Base-by-base conservation (phyloP, 352 stramenopile genomes). In the Pythium vanterpoolii region DNA sequence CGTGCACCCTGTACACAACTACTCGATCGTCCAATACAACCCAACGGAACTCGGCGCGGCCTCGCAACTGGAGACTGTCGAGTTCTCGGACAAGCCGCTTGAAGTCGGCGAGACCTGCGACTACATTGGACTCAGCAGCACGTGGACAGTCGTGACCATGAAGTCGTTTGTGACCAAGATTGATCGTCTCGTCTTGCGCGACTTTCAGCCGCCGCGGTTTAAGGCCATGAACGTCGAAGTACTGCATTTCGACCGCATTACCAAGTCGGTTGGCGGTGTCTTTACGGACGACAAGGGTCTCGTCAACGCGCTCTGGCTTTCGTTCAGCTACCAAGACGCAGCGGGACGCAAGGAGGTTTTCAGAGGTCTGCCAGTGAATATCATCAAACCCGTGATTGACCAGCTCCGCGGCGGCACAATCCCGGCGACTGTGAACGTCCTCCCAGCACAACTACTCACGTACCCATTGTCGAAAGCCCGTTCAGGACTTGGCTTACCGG, bases 1-100 rank as follows among this genome's bases (percentile, higher is more conserved):
- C 56, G 85, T 96, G 19, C 92, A 98, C 58, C 92, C 92, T n/a
- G 74, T 96, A 13, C 87, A 97, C 73, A 97, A 97, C 63, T 96
- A 94, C 42, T 81, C 84, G 14, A 84, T 97, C 42, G 75, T 98
- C 5, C 76, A 96, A 66, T 97, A 96, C 58, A 83, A 98, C 53
- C 81, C 89, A 3, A 83, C 72, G 36, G 57, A 80, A 14, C 67
- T 95, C 5, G 83, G 85, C 4, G 69, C 72, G 31, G 79, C 78
- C n/a, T 82, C 79, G 3, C 77, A 86, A 48, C 64, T 95, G 4
- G 66, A 83, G 31, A 87, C 73, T 36, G 77, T 77, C 8, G 58
- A 74, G 46, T 68, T 95, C 36, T 76, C 85, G 10, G 76, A 87
- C 4, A 83, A 84, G 45, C 66, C 71, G 11, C 66, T 93, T 5